phyloP scores from a whole-genome alignment of 2,329 filamentous ascomycete genomes.

The Cladosporium sp. region DNA sequence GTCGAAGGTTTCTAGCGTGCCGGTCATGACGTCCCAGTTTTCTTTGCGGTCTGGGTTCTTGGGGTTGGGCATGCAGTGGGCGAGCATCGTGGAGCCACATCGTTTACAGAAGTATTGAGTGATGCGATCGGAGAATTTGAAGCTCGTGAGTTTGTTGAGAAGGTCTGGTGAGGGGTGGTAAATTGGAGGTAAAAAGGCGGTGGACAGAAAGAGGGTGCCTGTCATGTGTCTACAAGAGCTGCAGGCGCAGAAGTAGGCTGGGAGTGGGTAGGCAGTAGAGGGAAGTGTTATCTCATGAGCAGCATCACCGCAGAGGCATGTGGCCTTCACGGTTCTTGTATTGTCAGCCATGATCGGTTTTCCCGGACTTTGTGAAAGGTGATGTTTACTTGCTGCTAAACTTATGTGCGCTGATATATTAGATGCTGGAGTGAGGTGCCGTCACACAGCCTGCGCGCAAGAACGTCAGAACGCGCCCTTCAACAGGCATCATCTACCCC shows the following conservation, averaged over 20 bases:
- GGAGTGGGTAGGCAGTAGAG: slow-evolving; percentile 33
- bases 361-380: background rate
- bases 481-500: background rate
- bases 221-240: slow-evolving; percentile 45
- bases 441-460: background rate
- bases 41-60: slow-evolving; percentile 13
- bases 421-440: background rate
- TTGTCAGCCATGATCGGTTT: slow-evolving; percentile 14
- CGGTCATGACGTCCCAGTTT: slow-evolving; percentile 28
- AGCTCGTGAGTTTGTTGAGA: slow-evolving; percentile 38
- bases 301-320: slow-evolving; percentile 37
- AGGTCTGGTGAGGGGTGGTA: slow-evolving; percentile 26
- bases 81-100: slow-evolving; percentile 44
- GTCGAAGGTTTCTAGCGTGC: slow-evolving; percentile 31
- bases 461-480: background rate
- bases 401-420: background rate
- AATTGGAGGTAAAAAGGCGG: slow-evolving; percentile 36
- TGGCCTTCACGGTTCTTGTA: slow-evolving; percentile 20
- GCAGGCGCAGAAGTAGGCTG: slow-evolving; percentile 50
- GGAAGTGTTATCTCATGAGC: slow-evolving; percentile 34
- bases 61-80: slow-evolving; percentile 12
- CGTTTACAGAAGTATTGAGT: slow-evolving; percentile 48
- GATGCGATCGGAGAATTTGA: slow-evolving; percentile 40
- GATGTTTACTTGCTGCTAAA: background rate
- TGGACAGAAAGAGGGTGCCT: slow-evolving; percentile 44